Evolutionary conservation across 345 rosid species (phyloP), one percentile per base, ranked within the genome.

Genomic region (Acer campestre): DNA sequence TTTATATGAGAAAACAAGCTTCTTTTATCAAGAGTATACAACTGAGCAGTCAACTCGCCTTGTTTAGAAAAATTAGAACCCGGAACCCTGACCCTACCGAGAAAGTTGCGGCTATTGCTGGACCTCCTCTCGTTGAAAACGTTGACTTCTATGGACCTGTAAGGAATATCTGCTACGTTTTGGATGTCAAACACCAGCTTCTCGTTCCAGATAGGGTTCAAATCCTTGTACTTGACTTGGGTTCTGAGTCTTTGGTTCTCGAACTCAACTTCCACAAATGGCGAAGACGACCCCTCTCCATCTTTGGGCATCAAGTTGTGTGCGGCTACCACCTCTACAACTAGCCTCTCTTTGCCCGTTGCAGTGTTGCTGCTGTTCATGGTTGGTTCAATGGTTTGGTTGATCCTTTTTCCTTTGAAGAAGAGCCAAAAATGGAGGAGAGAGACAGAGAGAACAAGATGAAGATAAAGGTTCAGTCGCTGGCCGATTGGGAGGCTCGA

Each of bases 251-350:
- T 87, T 48, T 89, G 93, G 79, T 81, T 86, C 74, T 90, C 97
- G 35, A 92, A 88, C 85, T 89, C 90, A 6, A 92, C 88, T 73
- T 92, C 93, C 1, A 88, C 97, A 62, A 90, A 92, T 1, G 97
- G 88, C 1, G 94, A 90, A 1, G 94, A 85, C 0, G 97, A 92
- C 0, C 97, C 92, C 83, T 92, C 93, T 1, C 94, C 94, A 23
- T 92, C 97, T 82, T 92, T 92, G 6, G 97, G 93, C 88, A 92
- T 90, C 61, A 92, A 77, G 87, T 90, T 90, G 80, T 89, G 94
- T 0, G 97, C 94, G 4, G 85, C 93, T 16, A 88, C 83, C 38
- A 89, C 87, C 80, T 90, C 94, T 79, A 89, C 94, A 56, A 92
- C 90, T 22, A 92, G 84, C 87, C 88, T 89, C 79, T 89, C 91